phyloP scores from a whole-genome alignment of 805 yeast genomes.

The Limtongia smithiae region DNA sequence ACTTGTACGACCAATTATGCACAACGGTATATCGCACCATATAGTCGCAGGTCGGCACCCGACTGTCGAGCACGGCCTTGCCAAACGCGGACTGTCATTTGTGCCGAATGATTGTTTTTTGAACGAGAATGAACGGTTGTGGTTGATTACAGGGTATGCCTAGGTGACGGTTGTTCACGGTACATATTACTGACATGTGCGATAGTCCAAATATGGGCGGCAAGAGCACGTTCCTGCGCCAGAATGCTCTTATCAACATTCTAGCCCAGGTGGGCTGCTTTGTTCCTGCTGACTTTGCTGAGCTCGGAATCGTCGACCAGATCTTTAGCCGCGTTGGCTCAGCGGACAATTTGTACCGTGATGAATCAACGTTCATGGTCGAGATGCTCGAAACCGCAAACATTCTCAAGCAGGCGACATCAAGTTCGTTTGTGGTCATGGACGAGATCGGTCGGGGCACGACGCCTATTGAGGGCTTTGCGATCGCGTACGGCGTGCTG shows the following conservation, averaged over 20 bases:
- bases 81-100: constrained; percentile 48
- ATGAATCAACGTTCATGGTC: constrained; percentile 87
- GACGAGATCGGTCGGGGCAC: constrained; percentile 94
- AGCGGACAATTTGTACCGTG: constrained; percentile 68
- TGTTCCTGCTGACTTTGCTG: constrained; percentile 64
- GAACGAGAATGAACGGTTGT: constrained; percentile 15
- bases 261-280: constrained; percentile 72
- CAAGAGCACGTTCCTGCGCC: constrained; percentile 70
- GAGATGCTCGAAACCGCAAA: constrained; percentile 83
- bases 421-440: constrained; percentile 65
- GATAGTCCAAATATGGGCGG: constrained; percentile 60
- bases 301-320: constrained; percentile 69
- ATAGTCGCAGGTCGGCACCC: constrained; percentile 73
- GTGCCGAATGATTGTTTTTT: constrained; percentile 45
- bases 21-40: constrained; percentile 37
- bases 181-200: not conserved
- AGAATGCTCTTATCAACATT: constrained; percentile 64
- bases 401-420: constrained; percentile 63
- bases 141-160: constrained; percentile 28
- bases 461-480: constrained; percentile 75
- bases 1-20: constrained; percentile 63
- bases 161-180: not conserved
- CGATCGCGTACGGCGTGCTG: constrained; percentile 77
- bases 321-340: constrained; percentile 73
- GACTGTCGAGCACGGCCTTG: constrained; percentile 76